Conservation (phyloP, 768 basidiomycete species). For the Suillus hirtellus region DNA sequence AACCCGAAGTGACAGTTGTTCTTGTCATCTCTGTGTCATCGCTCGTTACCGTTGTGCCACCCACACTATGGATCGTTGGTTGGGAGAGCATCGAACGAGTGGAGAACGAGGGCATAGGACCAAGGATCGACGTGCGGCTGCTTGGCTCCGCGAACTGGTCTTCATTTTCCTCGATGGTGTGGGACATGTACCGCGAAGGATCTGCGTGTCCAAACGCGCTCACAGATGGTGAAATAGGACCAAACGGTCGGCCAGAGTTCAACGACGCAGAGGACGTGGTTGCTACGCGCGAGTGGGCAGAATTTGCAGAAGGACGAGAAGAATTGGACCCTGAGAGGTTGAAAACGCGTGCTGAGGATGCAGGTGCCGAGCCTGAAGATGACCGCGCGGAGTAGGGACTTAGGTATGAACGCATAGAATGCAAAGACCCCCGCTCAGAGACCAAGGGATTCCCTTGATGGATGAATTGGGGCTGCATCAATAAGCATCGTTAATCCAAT, state of each 20-base stretch:
- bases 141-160: conserved; percentile 7
- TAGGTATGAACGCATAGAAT: conserved; percentile 61
- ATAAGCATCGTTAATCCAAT: conserved; percentile 15
- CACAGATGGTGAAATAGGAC: conserved; percentile 46
- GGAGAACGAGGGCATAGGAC: conserved; percentile 35
- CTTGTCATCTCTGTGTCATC: conserved; percentile 31
- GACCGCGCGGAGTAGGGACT: conserved; percentile 48
- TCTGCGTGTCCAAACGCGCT: conserved; percentile 47
- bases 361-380: conserved; percentile 50
- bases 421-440: conserved; percentile 68
- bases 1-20: conserved; percentile 20
- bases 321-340: conserved; percentile 53
- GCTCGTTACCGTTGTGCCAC: conserved; percentile 29
- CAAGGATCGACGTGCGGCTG: conserved; percentile 31
- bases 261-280: conserved; percentile 40
- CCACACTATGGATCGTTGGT: conserved; percentile 34
- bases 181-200: conserved; percentile 13
- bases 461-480: conserved; percentile 43
- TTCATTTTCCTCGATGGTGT: conserved; percentile 4
- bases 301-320: conserved; percentile 47
- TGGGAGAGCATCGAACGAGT: conserved; percentile 23
- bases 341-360: conserved; percentile 44
- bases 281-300: conserved; percentile 35
- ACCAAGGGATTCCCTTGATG: conserved; percentile 40
- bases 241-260: conserved; percentile 44